Base-by-base conservation (phyloP, 192 early-diverging fungal genomes). In the Coemansia javaensis region DNA sequence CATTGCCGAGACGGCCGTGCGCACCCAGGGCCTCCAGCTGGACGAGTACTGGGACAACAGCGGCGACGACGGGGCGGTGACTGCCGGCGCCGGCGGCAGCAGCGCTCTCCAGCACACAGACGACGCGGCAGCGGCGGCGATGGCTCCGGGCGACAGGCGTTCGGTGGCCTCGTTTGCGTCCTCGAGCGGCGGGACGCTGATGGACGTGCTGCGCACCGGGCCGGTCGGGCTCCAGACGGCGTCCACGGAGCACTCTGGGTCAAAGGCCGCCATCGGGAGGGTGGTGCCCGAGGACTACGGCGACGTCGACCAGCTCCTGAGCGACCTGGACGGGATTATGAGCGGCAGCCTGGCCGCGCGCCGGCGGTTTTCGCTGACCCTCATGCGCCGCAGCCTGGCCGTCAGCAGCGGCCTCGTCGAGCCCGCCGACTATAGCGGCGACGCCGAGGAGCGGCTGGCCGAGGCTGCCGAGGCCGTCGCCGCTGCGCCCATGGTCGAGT, bases 281-380 rank as follows among this genome's bases (percentile, higher is more conserved):
- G 51, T 71, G 7, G 51, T 55, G 1, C 67, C 60, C 15, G 67
- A 71, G 13, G 67, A 71, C 52, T 71, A 71, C 23, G 61, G 67
- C 32, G 67, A 71, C 33, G 32, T 71, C 17, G 67, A 71, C 38
- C 46, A 51, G 44, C 56, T 71, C 10, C 51, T 71, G 21, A 45
- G 25, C 8, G 67, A 71, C 38, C 56, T 71, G 16, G 67, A 71
- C 12, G 67, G 67, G 12, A 71, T 71, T 10, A 71, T 63, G 56
- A 58, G 32, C 34, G 67, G 67, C 31, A 71, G 61, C 34, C 39
- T 59, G 25, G 61, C 60, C 17, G 67, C 67, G 21, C 67, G 67
- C 47, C 56, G 47, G 17, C 67, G 67, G 15, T 71, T 71, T 30
- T 71, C 67, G 39, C 47, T 71, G 22, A 56, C 61, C 0, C 39